phyloP scores from a whole-genome alignment of 2,329 filamentous ascomycete genomes.

The Colletotrichum orbiculare region DNA sequence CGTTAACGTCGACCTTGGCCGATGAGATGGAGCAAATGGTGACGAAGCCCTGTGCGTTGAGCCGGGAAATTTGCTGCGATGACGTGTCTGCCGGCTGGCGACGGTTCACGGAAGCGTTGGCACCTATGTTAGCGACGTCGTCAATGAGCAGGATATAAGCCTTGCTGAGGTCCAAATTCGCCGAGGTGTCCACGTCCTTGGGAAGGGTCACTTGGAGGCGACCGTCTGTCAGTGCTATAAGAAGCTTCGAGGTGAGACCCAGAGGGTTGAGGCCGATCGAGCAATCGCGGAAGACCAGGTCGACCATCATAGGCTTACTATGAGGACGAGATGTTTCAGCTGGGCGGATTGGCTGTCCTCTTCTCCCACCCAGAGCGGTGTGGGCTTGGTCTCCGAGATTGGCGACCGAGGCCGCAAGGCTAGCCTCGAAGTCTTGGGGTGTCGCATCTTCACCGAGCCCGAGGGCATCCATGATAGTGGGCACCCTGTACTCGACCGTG shows the following conservation, averaged over 20 bases:
- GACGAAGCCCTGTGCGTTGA: slow-evolving; percentile 80
- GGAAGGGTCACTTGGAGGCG: slow-evolving; percentile 76
- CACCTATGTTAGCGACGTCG: slow-evolving; percentile 60
- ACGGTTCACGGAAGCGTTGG: slow-evolving; percentile 26
- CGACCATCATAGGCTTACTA: slow-evolving; percentile 71
- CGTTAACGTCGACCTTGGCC: slow-evolving; percentile 74
- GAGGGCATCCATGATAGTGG: slow-evolving; percentile 83
- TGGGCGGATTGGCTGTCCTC: slow-evolving; percentile 9
- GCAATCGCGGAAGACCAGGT: slow-evolving; percentile 84
- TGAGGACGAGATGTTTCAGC: slow-evolving; percentile 39
- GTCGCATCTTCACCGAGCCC: slow-evolving; percentile 75
- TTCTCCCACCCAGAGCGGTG: slow-evolving; percentile 51
- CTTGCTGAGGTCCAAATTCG: slow-evolving; percentile 77
- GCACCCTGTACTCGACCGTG: slow-evolving; percentile 88
- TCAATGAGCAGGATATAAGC: slow-evolving; percentile 87
- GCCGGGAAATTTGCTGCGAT: slow-evolving; percentile 64
- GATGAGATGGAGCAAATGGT: slow-evolving; percentile 89
- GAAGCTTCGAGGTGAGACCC: slow-evolving; percentile 77
- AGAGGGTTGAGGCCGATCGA: slow-evolving; percentile 87
- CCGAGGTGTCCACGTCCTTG: slow-evolving; percentile 71
- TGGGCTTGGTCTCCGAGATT: slow-evolving; percentile 76
- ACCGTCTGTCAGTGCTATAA: slow-evolving; percentile 83
- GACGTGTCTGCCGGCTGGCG: slow-evolving; percentile 50
- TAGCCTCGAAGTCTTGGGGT: slow-evolving; percentile 78
- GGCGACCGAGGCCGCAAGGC: slow-evolving; percentile 82